A percentile compares a stretch with the other conserved stretches of the same genome.
phyloP scores from a whole-genome alignment of 352 stramenopile genomes.

The Phytophthora pistaciae region DNA sequence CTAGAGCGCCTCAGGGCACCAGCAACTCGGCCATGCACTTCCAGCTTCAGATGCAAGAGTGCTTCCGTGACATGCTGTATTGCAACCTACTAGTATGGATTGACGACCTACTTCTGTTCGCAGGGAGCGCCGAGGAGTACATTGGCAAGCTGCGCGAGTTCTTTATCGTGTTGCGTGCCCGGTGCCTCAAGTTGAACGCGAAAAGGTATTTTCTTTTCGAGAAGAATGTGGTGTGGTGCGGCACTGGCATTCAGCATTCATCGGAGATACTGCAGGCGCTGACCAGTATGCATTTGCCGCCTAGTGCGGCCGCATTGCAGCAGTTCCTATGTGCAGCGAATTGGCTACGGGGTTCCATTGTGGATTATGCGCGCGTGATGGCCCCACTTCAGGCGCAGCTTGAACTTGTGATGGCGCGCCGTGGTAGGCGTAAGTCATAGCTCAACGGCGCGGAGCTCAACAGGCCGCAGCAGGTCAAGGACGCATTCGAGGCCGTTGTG shows the following conservation, averaged over 20 bases:
- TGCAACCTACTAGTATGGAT: slow-evolving; percentile 28
- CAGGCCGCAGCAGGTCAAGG: neutral
- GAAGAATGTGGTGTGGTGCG: slow-evolving; percentile 25
- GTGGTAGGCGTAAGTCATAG: slow-evolving; percentile 4
- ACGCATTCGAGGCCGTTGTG: neutral
- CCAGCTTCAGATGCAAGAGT: slow-evolving; percentile 11
- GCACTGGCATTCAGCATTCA: slow-evolving; percentile 16
- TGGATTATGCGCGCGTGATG: slow-evolving; percentile 22
- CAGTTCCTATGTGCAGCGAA: slow-evolving; percentile 22
- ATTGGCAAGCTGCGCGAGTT: slow-evolving; percentile 13
- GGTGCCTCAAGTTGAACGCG: slow-evolving; percentile 33
- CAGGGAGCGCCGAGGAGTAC: slow-evolving; percentile 9
- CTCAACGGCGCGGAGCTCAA: neutral
- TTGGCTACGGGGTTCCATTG: slow-evolving; percentile 25
- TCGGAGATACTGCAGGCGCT: neutral
- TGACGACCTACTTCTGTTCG: slow-evolving; percentile 37
- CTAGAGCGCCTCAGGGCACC: neutral
- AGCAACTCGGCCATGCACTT: slow-evolving; percentile 15
- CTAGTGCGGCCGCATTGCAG: slow-evolving; percentile 17
- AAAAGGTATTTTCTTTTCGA: slow-evolving; percentile 22
- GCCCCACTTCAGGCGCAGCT: slow-evolving; percentile 23
- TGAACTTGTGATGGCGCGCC: slow-evolving; percentile 3
- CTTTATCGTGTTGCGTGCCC: slow-evolving; percentile 15
- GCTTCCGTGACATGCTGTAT: slow-evolving; percentile 8
- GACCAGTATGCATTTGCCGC: slow-evolving; percentile 3